Conservation (phyloP, 2,329 filamentous ascomycete species). For the Fusarium heterosporum region DNA sequence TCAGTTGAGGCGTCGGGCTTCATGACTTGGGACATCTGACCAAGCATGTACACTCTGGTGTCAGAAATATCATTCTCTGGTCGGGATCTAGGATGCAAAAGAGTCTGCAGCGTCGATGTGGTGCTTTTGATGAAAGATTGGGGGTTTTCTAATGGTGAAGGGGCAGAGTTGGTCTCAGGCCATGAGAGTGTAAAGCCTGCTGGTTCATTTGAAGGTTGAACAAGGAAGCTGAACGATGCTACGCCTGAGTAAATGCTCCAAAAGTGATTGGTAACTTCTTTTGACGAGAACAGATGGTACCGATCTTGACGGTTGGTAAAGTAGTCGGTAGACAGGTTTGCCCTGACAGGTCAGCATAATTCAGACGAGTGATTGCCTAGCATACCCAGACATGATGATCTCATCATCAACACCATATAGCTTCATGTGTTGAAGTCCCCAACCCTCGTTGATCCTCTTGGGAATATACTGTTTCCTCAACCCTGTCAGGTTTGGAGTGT, state of each 20-base stretch:
- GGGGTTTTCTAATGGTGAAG: conserved; percentile 78
- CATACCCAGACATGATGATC: conserved; percentile 88
- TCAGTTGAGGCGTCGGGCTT: conserved; percentile 87
- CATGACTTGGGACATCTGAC: conserved; percentile 89
- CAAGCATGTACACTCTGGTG: conserved; percentile 85
- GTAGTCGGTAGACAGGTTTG: conserved; percentile 92
- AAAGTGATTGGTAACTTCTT: conserved; percentile 85
- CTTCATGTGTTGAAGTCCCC: conserved; percentile 99
- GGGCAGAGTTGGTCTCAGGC: conserved; percentile 79
- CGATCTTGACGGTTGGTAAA: conserved; percentile 96
- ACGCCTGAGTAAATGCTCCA: conserved; percentile 80
- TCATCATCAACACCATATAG: conserved; percentile 96
- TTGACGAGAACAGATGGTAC: conserved; percentile 90
- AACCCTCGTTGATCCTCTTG: conserved; percentile 94
- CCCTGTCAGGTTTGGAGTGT: conserved; percentile 94
- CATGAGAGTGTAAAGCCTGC: conserved; percentile 75
- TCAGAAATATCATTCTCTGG: conserved; percentile 54
- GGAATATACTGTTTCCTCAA: conserved; percentile 86
- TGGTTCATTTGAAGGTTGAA: conserved; percentile 70
- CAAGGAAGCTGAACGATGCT: conserved; percentile 82
- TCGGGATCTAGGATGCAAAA: conserved; percentile 64
- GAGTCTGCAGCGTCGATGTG: conserved; percentile 71
- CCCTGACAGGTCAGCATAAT: conserved; percentile 56
- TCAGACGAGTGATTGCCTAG: rapidly evolving
- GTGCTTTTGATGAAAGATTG: conserved; percentile 76